Conservation (phyloP, 768 basidiomycete species). For the Lactifluus subvellereus region DNA sequence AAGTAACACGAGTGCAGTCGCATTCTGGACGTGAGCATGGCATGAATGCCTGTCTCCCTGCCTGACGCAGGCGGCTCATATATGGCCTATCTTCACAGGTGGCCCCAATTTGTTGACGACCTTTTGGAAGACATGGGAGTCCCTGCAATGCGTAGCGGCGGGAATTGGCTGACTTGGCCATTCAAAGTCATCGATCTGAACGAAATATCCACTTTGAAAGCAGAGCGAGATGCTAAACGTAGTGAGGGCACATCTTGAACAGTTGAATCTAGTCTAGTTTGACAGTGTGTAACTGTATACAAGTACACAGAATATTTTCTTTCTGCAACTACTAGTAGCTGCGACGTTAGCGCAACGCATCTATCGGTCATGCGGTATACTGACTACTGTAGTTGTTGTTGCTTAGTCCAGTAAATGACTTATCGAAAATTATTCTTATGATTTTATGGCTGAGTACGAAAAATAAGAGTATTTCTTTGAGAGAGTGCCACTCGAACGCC, state of each 20-base stretch:
- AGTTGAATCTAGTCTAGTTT: no score
- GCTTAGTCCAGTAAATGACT: no score
- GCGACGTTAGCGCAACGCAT: no score
- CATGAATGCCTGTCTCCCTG: neutral
- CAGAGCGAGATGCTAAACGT: slow-evolving; percentile 41
- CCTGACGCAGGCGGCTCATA: neutral
- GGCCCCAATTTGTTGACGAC: slow-evolving; percentile 55
- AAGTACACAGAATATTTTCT: no score
- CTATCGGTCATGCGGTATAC: no score
- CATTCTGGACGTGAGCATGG: slow-evolving; percentile 44
- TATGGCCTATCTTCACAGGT: slow-evolving; percentile 34
- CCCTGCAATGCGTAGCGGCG: slow-evolving; percentile 46
- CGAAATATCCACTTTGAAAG: slow-evolving; percentile 44
- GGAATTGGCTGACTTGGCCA: slow-evolving; percentile 62
- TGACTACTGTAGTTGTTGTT: no score
- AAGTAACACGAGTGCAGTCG: slow-evolving; percentile 44
- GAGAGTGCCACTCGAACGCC: no score
- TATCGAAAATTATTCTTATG: no score
- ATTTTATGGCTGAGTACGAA: no score
- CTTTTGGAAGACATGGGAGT: slow-evolving; percentile 59
- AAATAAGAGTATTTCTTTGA: no score
- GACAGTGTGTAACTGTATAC: neutral
- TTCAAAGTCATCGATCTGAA: slow-evolving; percentile 47
- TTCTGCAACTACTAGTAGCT: no score
- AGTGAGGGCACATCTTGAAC: neutral